phyloP scores from a whole-genome alignment of 2,329 filamentous ascomycete genomes.

The Neonectria sp. region DNA sequence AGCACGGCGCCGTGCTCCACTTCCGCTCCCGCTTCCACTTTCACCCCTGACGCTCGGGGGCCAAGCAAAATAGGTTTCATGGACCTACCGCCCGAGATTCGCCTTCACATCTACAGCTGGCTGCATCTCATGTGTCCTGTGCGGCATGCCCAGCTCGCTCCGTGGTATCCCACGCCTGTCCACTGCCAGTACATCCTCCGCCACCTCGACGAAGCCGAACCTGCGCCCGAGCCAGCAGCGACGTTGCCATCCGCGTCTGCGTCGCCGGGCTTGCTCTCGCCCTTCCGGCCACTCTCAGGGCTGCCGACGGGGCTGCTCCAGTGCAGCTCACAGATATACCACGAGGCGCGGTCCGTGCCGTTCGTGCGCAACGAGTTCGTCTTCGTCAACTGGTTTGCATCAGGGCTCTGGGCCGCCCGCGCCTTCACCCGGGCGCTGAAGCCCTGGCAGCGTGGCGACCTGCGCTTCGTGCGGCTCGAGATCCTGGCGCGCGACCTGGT shows the following conservation, averaged over 20 bases:
- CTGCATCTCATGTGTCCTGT: slow-evolving; percentile 57
- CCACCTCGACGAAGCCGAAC: slow-evolving; percentile 3
- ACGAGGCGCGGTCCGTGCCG: slow-evolving; percentile 58
- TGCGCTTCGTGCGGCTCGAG: slow-evolving; percentile 61
- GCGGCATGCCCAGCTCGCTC: slow-evolving; percentile 56
- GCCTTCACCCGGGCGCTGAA: slow-evolving; percentile 53
- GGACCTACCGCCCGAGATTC: slow-evolving; percentile 60
- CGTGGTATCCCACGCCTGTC: slow-evolving; percentile 56
- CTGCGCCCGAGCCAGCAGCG: neutral
- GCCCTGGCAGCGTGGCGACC: slow-evolving; percentile 59
- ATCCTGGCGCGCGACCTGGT: slow-evolving; percentile 56
- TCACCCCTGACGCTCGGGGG: neutral
- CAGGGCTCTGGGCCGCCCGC: slow-evolving; percentile 59
- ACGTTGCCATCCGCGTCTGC: neutral
- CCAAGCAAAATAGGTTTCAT: slow-evolving; percentile 1
- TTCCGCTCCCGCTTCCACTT: neutral
- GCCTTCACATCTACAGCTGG: slow-evolving; percentile 63
- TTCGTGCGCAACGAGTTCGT: slow-evolving; percentile 62
- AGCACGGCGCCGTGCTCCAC: slow-evolving; percentile 24
- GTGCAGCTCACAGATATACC: slow-evolving; percentile 58
- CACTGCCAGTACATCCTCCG: slow-evolving; percentile 52
- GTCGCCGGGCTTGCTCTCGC: slow-evolving; percentile 45
- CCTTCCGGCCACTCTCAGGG: slow-evolving; percentile 55
- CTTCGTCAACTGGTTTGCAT: slow-evolving; percentile 63
- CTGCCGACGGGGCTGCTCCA: slow-evolving; percentile 59